Conservation (phyloP, 768 basidiomycete species). For the Exidia glandulosa region DNA sequence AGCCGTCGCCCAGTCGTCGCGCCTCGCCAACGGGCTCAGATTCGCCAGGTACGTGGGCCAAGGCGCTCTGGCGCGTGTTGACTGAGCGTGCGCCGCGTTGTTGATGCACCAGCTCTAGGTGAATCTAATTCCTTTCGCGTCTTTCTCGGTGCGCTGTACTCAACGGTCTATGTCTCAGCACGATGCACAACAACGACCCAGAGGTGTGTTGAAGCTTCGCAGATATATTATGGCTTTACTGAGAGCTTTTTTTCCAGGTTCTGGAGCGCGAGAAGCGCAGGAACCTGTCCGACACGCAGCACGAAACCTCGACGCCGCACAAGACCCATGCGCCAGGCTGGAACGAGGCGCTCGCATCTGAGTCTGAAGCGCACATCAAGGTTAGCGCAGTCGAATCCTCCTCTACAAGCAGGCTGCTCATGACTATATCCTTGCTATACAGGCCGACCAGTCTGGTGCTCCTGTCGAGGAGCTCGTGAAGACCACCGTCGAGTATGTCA, state of each 20-base stretch:
- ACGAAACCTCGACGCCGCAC: slow-evolving; percentile 38
- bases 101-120: neutral
- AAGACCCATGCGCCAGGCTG: slow-evolving; percentile 49
- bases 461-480: slow-evolving; percentile 9
- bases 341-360: slow-evolving; percentile 54
- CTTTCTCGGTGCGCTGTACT: neutral
- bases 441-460: slow-evolving; percentile 17
- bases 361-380: slow-evolving; percentile 59
- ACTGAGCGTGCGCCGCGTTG: neutral
- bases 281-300: slow-evolving; percentile 33
- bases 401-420: neutral
- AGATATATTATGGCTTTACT: neutral
- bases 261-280: slow-evolving; percentile 43
- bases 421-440: neutral
- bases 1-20: neutral
- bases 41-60: neutral
- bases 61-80: neutral
- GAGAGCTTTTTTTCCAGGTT: slow-evolving; percentile 19
- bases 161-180: slow-evolving; percentile 14
- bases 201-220: slow-evolving; percentile 23
- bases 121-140: neutral
- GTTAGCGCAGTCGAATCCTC: slow-evolving; percentile 15
- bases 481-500: slow-evolving; percentile 17
- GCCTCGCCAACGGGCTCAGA: neutral
- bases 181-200: slow-evolving; percentile 50